Percentiles rank a stretch among this genome's conserved stretches.
Evolutionary conservation across 345 rosid genomes (phyloP).

Genomic region (Erodium maritimum): DNA sequence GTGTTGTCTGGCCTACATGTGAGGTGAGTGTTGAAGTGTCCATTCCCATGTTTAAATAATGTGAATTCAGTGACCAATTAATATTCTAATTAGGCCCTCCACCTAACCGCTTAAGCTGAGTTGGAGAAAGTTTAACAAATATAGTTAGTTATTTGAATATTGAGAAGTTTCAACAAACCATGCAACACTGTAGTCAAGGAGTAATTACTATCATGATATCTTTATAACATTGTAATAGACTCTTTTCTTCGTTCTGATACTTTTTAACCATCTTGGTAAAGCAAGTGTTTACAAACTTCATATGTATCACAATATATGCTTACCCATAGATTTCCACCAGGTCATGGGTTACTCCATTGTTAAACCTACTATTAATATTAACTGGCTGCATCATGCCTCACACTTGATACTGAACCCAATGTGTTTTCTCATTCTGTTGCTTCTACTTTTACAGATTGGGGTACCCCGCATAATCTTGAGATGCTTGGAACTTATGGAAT

Average conservation of each 20-base stretch:
- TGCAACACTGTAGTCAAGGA: background rate
- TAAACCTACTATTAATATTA: background rate
- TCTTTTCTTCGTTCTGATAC: background rate
- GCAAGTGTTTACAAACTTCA: background rate
- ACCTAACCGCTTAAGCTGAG: too few relatives aligned
- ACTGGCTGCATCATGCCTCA: background rate
- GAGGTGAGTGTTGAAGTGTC: too few relatives aligned
- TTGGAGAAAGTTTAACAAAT: too few relatives aligned
- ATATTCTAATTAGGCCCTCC: too few relatives aligned
- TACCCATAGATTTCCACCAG: background rate
- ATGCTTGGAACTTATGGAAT: conserved; percentile 72
- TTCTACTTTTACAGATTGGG: conserved; percentile 52
- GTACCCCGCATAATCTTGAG: conserved; percentile 53
- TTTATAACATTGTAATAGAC: background rate
- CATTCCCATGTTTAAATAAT: too few relatives aligned
- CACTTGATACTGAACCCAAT: background rate
- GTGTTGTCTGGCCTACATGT: too few relatives aligned
- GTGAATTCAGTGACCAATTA: too few relatives aligned
- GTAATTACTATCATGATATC: background rate
- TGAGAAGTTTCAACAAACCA: background rate
- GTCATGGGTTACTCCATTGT: background rate
- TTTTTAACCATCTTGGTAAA: background rate
- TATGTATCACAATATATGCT: background rate
- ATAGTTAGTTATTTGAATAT: background rate
- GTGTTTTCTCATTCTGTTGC: conserved; percentile 3